phyloP scores from a whole-genome alignment of 164 flowering plant genomes.

The Dillenia turbinata region DNA sequence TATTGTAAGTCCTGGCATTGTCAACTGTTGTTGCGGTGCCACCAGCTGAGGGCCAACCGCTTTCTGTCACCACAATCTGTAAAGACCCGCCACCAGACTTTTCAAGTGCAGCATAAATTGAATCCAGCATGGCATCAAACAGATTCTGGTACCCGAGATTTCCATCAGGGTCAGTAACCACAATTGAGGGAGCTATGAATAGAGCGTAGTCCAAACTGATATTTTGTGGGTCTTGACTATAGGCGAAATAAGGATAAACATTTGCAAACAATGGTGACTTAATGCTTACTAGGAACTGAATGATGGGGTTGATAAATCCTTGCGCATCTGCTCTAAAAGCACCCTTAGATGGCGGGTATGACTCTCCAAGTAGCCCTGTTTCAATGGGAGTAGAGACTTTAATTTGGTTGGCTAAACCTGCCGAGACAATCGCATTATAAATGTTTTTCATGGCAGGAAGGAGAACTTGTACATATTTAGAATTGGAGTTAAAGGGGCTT shows the following conservation, averaged over 20 bases:
- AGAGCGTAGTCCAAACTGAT: neutral
- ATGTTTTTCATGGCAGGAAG: neutral
- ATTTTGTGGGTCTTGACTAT: neutral
- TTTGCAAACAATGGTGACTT: neutral
- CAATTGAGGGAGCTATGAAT: neutral
- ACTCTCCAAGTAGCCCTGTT: neutral
- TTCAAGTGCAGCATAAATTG: slow-evolving; percentile 23
- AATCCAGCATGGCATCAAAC: slow-evolving; percentile 10
- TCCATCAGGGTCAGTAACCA: neutral
- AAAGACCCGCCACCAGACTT: neutral
- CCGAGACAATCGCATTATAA: neutral
- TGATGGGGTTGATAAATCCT: neutral
- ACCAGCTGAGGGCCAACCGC: neutral
- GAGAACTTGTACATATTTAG: neutral
- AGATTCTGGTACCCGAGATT: neutral
- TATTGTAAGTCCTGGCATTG: too few relatives aligned
- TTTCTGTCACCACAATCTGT: neutral
- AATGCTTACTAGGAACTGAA: neutral
- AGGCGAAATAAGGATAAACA: neutral
- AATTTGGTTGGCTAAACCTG: neutral
- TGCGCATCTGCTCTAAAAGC: neutral
- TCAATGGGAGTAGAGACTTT: neutral
- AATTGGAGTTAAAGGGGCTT: too few relatives aligned
- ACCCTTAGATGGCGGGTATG: neutral
- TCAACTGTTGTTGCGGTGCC: too few relatives aligned